A percentile compares a stretch with the other conserved stretches of the same genome.
Evolutionary conservation across 306 rosid genomes (phyloP).

Genomic region (Cicer yamashitae): DNA sequence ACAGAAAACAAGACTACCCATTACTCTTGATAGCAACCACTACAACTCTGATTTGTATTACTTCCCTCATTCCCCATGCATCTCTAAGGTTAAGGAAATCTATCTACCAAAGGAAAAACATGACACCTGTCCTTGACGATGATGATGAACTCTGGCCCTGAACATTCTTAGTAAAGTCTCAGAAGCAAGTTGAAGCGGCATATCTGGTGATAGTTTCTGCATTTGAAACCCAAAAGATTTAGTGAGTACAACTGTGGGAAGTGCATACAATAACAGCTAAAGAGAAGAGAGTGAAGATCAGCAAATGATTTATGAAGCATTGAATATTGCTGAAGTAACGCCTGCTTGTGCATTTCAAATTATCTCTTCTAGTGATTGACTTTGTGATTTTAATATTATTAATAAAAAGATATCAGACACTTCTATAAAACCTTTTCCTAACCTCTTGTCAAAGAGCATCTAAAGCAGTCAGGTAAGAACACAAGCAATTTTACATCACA

Average conservation of each 20-base stretch:
- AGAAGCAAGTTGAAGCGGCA: conserved; percentile 98
- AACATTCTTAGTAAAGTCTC: conserved; percentile 89
- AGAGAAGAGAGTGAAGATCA: conserved; percentile 12
- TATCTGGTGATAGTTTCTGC: conserved; percentile 90
- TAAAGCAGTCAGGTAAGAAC: not conserved
- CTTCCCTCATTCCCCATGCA: not conserved
- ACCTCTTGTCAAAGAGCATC: not conserved
- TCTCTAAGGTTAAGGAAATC: conserved; percentile 14
- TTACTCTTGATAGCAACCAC: conserved; percentile 30
- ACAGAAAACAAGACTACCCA: conserved; percentile 21
- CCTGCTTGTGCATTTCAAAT: conserved; percentile 10
- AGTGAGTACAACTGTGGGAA: conserved; percentile 23
- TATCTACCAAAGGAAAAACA: conserved; percentile 16
- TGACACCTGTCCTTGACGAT: conserved; percentile 86
- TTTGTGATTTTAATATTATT: conserved; percentile 22
- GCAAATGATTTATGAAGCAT: conserved; percentile 24
- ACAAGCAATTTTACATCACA: not conserved
- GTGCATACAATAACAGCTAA: conserved; percentile 10
- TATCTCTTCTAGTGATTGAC: conserved; percentile 29
- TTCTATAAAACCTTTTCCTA: not conserved
- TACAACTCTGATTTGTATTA: not conserved
- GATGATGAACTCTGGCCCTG: conserved; percentile 94
- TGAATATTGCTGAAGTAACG: conserved; percentile 5
- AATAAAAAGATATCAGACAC: conserved; percentile 25
- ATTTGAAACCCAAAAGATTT: conserved; percentile 40